Evolutionary conservation across 106 monocot species (phyloP).

Genomic region (Iris macrosiphon): DNA sequence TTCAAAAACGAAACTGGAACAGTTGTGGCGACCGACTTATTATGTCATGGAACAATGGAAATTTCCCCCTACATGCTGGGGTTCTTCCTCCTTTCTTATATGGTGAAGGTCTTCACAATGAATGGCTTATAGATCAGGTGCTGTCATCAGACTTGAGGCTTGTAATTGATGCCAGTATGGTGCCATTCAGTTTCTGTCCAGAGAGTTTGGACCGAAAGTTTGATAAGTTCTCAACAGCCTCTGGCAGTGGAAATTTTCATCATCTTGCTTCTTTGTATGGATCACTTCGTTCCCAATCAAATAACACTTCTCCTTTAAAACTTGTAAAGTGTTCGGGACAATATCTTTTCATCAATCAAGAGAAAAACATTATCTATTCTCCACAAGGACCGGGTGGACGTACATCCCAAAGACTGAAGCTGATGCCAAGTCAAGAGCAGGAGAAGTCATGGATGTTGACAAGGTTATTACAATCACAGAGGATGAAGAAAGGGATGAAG

Average conservation of each 20-base stretch:
- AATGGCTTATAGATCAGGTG: conserved; percentile 78
- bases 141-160: conserved; percentile 62
- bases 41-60: conserved; percentile 79
- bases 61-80: conserved; percentile 39
- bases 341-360: conserved; percentile 33
- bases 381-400: background rate
- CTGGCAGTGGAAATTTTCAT: conserved; percentile 34
- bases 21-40: conserved; percentile 41
- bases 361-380: conserved; percentile 9
- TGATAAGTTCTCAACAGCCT: background rate
- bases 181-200: conserved; percentile 42
- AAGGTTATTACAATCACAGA: conserved; percentile 2
- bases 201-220: conserved; percentile 19
- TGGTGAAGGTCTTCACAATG: conserved; percentile 58
- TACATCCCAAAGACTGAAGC: conserved; percentile 1
- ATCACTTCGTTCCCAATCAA: conserved; percentile 41
- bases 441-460: conserved; percentile 1
- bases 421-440: conserved; percentile 4
- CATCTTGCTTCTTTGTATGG: conserved; percentile 75
- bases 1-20: conserved; percentile 20
- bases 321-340: conserved; percentile 39
- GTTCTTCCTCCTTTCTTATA: conserved; percentile 82
- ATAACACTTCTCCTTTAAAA: conserved; percentile 6
- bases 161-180: conserved; percentile 59
- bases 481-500: conserved; percentile 15